Base-by-base conservation (phyloP, 1,284 basidiomycete genomes). In the Gomphus sp. region DNA sequence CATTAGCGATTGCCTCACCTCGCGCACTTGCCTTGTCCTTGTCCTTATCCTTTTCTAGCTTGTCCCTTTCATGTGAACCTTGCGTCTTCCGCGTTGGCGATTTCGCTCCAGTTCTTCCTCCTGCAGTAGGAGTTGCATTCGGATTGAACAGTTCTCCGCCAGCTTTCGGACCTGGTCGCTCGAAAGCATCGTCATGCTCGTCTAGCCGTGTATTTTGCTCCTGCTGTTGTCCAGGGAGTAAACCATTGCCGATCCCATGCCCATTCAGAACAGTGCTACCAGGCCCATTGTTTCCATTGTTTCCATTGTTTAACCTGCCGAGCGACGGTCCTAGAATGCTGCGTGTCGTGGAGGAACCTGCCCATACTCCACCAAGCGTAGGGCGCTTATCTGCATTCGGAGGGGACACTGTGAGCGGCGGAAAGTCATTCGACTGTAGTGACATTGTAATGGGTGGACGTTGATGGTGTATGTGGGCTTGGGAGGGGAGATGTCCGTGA, bases 341-440 rank as follows among this genome's bases (percentile, higher is more conserved):
- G 11, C 82, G 76, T 34, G 73, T 72, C 34, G 74, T 73, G 22
- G 77, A 73, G n/a, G 78, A 69, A 62, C 82, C 85, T n/a, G 78
- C 81, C 87, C 87, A 89, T 31, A 82, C 86, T 36, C 85, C 84
- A 36, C 75, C 74, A 3, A 76, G 77, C 1, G 74, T 72, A 3
- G 81, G 79, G 33, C 79, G 74, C 64, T 78, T 82, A 67, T 84
- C 80, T 22, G 72, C 66, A 18, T 65, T 66, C n/a, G 66, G 66
- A 62, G 18, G 72, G 64, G 45, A 70, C 22, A 54, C 16, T 8
- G 80, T 79, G 37, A 89, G 71, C 5, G 87, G 87, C 6, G 87
- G 87, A 66, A 90, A 90, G 69, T 90, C 87, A 0, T 75, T 81
- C 7, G 84, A 70, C 55, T 85, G 84, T 43, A 82, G 73, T 14